phyloP scores from a whole-genome alignment of 768 basidiomycete species.

The Naganishia onofrii region DNA sequence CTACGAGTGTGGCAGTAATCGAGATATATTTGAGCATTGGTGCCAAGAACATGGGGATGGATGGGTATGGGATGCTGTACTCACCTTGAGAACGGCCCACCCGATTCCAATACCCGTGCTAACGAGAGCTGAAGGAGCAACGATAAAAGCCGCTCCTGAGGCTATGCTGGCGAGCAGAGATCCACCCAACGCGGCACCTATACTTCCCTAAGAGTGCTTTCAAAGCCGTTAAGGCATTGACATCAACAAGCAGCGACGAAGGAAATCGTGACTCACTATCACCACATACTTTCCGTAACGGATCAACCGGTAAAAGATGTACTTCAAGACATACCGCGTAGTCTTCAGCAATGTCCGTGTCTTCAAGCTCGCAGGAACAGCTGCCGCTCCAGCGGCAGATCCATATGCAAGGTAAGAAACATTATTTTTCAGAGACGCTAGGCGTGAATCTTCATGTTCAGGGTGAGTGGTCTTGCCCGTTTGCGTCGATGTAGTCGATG shows the following conservation, averaged over 20 bases:
- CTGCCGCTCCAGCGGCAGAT: constrained; percentile 15
- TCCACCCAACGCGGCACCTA: constrained; percentile 25
- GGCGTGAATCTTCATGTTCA: neutral
- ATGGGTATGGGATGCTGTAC: neutral
- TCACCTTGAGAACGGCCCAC: constrained; percentile 29
- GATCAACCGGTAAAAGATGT: constrained; percentile 30
- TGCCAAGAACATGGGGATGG: neutral
- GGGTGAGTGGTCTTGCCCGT: neutral
- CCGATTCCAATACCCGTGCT: constrained; percentile 29
- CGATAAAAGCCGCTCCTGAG: constrained; percentile 26
- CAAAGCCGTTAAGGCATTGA: neutral
- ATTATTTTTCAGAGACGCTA: constrained; percentile 14
- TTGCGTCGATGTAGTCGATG: neutral
- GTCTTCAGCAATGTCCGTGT: constrained; percentile 28
- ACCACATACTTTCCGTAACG: constrained; percentile 33
- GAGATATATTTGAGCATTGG: no score
- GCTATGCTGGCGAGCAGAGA: constrained; percentile 27
- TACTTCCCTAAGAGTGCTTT: constrained; percentile 23
- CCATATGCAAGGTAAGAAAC: constrained; percentile 31
- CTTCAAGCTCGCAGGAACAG: constrained; percentile 28
- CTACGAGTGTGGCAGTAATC: neutral
- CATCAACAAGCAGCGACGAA: no score
- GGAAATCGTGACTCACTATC: constrained; percentile 20
- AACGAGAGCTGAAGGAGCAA: constrained; percentile 26
- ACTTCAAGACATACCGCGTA: constrained; percentile 27